Evolutionary conservation across 2,329 filamentous ascomycete genomes (phyloP).

Genomic region (Byssoonygena ceratinophila): DNA sequence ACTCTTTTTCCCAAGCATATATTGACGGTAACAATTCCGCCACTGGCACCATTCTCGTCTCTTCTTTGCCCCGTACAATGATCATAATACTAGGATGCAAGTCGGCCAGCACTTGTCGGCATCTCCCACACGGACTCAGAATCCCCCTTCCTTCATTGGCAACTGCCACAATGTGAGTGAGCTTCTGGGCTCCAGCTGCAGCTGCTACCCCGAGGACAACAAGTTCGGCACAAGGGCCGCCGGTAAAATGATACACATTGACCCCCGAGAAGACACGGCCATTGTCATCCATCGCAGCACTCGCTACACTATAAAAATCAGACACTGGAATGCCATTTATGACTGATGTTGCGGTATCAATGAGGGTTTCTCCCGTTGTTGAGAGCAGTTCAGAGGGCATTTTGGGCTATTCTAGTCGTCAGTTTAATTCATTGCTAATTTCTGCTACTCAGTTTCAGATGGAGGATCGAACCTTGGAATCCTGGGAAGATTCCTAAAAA

Average conservation of each 20-base stretch:
- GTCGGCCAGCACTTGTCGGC: constrained; percentile 23
- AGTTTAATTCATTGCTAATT: no score
- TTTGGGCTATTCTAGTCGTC: not conserved
- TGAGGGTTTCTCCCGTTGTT: constrained; percentile 14
- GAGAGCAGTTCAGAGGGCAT: constrained; percentile 13
- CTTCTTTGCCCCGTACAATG: constrained; percentile 17
- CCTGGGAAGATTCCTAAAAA: no score
- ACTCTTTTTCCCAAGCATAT: constrained; percentile 12
- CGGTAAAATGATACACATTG: constrained; percentile 24
- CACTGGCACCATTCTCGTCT: constrained; percentile 4
- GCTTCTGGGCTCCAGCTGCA: constrained; percentile 16
- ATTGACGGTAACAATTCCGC: constrained; percentile 12
- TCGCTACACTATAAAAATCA: constrained; percentile 21
- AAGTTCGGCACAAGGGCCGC: constrained; percentile 25
- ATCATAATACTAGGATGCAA: constrained; percentile 22
- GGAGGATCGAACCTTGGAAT: no score
- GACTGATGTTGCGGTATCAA: constrained; percentile 18
- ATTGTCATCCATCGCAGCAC: constrained; percentile 17
- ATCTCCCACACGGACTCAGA: constrained; percentile 23
- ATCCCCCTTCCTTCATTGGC: constrained; percentile 19
- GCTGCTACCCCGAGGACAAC: constrained; percentile 23
- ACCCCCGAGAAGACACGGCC: constrained; percentile 22
- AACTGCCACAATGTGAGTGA: constrained; percentile 23
- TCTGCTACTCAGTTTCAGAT: no score
- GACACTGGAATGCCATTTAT: constrained; percentile 20